Evolutionary conservation across 202 grass and related monocot species (phyloP).

Genomic region (Setaria italica): DNA sequence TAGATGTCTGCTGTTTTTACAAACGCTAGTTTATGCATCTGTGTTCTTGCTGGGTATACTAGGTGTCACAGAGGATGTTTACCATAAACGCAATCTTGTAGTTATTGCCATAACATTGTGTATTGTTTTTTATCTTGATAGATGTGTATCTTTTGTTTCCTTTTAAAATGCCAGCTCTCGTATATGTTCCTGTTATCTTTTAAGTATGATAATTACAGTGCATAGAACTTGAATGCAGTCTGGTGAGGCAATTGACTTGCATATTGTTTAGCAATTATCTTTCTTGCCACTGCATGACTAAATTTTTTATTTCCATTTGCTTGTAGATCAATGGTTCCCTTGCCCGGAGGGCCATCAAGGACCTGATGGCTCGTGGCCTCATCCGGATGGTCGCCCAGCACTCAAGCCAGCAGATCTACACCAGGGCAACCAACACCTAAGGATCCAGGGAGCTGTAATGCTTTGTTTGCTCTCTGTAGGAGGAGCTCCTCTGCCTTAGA

Average conservation of each 20-base stretch:
- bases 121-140: background rate
- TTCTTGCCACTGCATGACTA: background rate
- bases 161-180: background rate
- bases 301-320: background rate
- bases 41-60: background rate
- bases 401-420: constrained; percentile 93
- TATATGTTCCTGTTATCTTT: background rate
- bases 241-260: background rate
- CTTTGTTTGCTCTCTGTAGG: constrained; percentile 14
- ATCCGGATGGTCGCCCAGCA: constrained; percentile 74
- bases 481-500: constrained; percentile 30
- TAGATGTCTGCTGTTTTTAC: background rate
- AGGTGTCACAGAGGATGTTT: background rate
- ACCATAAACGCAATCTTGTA: background rate
- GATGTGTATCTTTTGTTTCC: background rate
- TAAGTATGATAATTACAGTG: background rate
- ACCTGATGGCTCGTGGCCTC: constrained; percentile 74
- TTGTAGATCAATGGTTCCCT: constrained; percentile 80
- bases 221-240: background rate
- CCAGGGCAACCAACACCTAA: constrained; percentile 84
- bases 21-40: background rate
- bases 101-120: background rate
- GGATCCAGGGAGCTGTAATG: background rate
- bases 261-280: too few relatives aligned
- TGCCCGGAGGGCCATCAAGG: constrained; percentile 81